Base-by-base conservation (phyloP, 106 monocot genomes). In the Phalaenopsis aphrodite region DNA sequence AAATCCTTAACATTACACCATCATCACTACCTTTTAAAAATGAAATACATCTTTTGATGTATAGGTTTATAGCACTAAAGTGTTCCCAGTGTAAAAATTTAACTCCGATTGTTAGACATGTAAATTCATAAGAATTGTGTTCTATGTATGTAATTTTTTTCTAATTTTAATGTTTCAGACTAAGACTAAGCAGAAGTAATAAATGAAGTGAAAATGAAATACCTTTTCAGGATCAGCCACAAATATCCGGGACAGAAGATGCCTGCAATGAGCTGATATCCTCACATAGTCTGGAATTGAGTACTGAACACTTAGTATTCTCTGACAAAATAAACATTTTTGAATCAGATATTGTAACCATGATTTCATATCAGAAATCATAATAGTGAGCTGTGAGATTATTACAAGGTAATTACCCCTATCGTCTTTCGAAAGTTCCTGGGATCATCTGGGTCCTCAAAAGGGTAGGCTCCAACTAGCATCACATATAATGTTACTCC, bases 401-500 rank as follows among this genome's bases (percentile, higher is more conserved):
- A 52, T 52, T 52, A 17, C 4, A 41, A 71, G 11, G 5, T 41
- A 38, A 71, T 71, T 39, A 89, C 94, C 61, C 79, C 83, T 73
- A 94, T 85, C 15, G 94, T 94, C 80, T 94, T 94, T 19, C 88
- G 56, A 46, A 94, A 94, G 80, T 91, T 94, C 76, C 80, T 85
- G 7, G 91, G 94, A 76, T 94, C 93, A 48, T 88, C 91, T 38
- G 91, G 91, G 76, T 94, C 94, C 79, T 91, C 94, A 72, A 94
- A 94, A 16, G 94, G 91, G 79, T 94, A 91, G 37, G 89, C 79
- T 45, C 93, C 93, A 64, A 94, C 91, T 3, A 94, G 79, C 93
- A 94, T 94, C 61, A 94, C 93, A 81, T 94, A 94, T 41, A 94
- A 81, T 41, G 94, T 94, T 61, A 94, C 94, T 56, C 94, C 94